Conservation (phyloP, 1,284 basidiomycete species). For the Rhodotorula sp. region DNA sequence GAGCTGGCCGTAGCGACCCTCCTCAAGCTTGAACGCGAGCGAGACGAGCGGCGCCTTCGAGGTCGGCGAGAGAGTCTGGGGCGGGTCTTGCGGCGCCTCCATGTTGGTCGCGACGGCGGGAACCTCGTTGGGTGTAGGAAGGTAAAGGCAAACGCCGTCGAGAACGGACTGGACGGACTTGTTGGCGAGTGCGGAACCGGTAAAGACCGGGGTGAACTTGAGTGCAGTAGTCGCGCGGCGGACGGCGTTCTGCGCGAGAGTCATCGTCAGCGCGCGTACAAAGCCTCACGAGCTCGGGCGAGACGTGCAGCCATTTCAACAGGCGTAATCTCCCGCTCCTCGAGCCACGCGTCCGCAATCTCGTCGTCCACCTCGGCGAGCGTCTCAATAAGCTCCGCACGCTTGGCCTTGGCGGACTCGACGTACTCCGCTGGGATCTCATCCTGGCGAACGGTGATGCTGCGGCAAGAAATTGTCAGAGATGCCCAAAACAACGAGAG, state of each 20-base stretch:
- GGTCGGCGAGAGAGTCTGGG: constrained; percentile 73
- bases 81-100: constrained; percentile 43
- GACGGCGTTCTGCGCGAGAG: constrained; percentile 60
- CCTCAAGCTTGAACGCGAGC: constrained; percentile 97
- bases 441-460: constrained; percentile 74
- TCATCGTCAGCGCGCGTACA: not conserved
- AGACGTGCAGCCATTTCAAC: constrained; percentile 63
- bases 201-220: constrained; percentile 93
- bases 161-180: constrained; percentile 91
- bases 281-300: too few relatives aligned
- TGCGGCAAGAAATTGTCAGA: constrained; percentile 45
- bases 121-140: constrained; percentile 84
- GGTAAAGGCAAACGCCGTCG: constrained; percentile 92
- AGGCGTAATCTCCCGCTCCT: constrained; percentile 72
- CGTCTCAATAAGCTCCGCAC: constrained; percentile 87
- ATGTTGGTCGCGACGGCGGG: constrained; percentile 68
- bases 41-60: constrained; percentile 84
- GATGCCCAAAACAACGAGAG: too few relatives aligned
- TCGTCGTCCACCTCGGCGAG: constrained; percentile 95
- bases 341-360: constrained; percentile 86
- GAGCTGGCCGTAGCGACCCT: constrained; percentile 93
- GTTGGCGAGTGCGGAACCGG: constrained; percentile 98
- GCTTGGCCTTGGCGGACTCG: constrained; percentile 74
- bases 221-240: constrained; percentile 82
- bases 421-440: constrained; percentile 79